Evolutionary conservation across 805 yeast species (phyloP).

Genomic region (Lipomyces lipofer): DNA sequence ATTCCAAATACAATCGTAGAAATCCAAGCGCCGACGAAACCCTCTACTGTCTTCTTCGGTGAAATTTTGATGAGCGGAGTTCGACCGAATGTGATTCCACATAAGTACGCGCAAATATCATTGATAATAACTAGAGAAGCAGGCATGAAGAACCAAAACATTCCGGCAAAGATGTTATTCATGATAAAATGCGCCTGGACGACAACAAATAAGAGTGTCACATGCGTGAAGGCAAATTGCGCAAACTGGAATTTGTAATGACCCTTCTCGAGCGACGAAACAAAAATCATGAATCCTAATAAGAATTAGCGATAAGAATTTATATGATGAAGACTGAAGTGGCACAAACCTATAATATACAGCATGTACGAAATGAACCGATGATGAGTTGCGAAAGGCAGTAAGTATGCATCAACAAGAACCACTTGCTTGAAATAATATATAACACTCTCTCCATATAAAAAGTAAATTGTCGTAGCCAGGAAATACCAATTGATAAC

Average conservation of each 20-base stretch:
- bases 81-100: conserved; percentile 94
- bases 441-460: conserved; percentile 83
- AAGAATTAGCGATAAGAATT: neutral
- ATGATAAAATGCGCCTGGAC: conserved; percentile 93
- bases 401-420: conserved; percentile 53
- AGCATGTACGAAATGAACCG: conserved; percentile 79
- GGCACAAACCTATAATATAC: conserved; percentile 44
- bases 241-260: conserved; percentile 89
- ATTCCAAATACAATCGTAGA: conserved; percentile 80
- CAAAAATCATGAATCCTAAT: conserved; percentile 87
- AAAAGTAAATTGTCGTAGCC: conserved; percentile 77
- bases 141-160: conserved; percentile 93
- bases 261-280: conserved; percentile 84
- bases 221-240: conserved; percentile 89
- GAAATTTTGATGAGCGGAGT: conserved; percentile 91
- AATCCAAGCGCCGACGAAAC: conserved; percentile 96
- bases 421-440: conserved; percentile 61
- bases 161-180: conserved; percentile 82
- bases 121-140: conserved; percentile 88
- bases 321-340: neutral
- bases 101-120: conserved; percentile 93
- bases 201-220: conserved; percentile 86
- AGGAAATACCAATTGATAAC: conserved; percentile 49
- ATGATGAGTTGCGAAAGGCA: conserved; percentile 72
- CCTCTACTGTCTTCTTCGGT: conserved; percentile 97